Percentiles rank a stretch among this genome's conserved stretches.
Conservation (phyloP, 495 filamentous ascomycete genomes). For the Aspergillus taichungensis region DNA sequence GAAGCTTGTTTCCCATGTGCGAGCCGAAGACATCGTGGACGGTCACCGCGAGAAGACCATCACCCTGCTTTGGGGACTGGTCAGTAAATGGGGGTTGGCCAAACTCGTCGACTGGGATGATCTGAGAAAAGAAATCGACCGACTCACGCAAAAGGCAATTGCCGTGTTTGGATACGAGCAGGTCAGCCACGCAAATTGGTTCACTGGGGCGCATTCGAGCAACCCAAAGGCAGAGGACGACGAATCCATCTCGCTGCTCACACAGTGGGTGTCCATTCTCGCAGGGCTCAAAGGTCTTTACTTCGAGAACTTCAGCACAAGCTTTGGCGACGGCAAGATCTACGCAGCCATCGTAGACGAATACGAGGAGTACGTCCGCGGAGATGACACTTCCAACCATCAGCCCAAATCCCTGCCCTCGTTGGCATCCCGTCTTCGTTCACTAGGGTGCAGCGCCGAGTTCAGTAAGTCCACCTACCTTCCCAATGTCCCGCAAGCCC, state of each 20-base stretch:
- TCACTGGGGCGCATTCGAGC: conserved; percentile 11
- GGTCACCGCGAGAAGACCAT: conserved; percentile 62
- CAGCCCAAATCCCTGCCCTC: neutral
- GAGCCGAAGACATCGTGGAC: conserved; percentile 55
- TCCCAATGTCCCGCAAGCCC: neutral
- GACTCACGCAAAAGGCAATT: conserved; percentile 26
- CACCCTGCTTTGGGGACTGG: conserved; percentile 51
- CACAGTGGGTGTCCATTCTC: conserved; percentile 46
- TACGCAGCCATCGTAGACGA: conserved; percentile 52
- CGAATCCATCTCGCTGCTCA: conserved; percentile 35
- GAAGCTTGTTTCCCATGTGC: conserved; percentile 28
- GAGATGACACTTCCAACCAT: neutral
- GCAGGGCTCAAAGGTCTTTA: conserved; percentile 36
- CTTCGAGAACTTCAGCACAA: conserved; percentile 50
- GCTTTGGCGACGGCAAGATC: conserved; percentile 48
- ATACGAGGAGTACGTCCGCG: conserved; percentile 37
- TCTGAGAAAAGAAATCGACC: conserved; percentile 41
- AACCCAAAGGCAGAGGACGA: conserved; percentile 17
- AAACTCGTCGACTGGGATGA: conserved; percentile 47
- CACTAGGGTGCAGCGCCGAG: conserved; percentile 32
- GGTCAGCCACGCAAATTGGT: conserved; percentile 7
- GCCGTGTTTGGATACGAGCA: conserved; percentile 13
- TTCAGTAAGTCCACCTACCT: conserved; percentile 30
- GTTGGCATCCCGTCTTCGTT: conserved; percentile 20
- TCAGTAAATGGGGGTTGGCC: conserved; percentile 47